A percentile compares a stretch with the other conserved stretches of the same genome.
These are phyloP conservation scores for Rhizopogon salebrosus DNA, from an alignment of 768 basidiomycete species.

Conservation along the genomic window DNA sequence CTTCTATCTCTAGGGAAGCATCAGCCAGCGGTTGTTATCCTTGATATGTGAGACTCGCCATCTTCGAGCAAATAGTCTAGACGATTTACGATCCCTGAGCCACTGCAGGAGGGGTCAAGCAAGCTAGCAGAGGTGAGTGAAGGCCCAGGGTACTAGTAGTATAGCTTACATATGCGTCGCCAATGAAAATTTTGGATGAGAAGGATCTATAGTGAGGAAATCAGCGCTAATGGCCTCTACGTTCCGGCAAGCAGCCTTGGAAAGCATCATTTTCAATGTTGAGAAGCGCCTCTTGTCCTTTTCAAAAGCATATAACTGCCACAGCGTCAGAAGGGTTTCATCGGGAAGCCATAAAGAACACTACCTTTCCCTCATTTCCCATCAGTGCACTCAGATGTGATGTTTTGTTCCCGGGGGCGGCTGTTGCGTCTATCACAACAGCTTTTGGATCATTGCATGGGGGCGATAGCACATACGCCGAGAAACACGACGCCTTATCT, in stretches of 20 bases:
- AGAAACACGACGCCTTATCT: constrained; percentile 98
- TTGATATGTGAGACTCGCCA: constrained; percentile 38
- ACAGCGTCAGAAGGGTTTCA: background rate
- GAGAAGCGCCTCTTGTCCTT: constrained; percentile 75
- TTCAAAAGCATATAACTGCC: constrained; percentile 84
- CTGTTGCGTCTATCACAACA: constrained; percentile 87
- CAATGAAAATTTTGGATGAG: constrained; percentile 50
- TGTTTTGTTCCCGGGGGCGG: constrained; percentile 98
- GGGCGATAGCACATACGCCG: constrained; percentile 81
- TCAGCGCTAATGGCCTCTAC: constrained; percentile 71
- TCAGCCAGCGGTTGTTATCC: constrained; percentile 1
- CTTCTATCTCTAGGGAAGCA: constrained; percentile 43
- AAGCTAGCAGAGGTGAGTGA: constrained; percentile 42
- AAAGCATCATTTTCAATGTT: constrained; percentile 81
- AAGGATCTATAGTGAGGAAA: constrained; percentile 77
- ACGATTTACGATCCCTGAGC: constrained; percentile 88
- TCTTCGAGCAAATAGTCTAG: constrained; percentile 77
- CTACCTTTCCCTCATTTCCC: constrained; percentile 74
- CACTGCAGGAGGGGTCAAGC: constrained; percentile 94
- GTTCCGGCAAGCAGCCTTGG: constrained; percentile 80
- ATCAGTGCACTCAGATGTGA: constrained; percentile 89
- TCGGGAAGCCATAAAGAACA: constrained; percentile 9
- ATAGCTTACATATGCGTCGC: constrained; percentile 82
- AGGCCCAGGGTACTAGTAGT: background rate
- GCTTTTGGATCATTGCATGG: constrained; percentile 41